Base-by-base conservation (phyloP, 768 basidiomycete species). In the Termitomyces sp. region DNA sequence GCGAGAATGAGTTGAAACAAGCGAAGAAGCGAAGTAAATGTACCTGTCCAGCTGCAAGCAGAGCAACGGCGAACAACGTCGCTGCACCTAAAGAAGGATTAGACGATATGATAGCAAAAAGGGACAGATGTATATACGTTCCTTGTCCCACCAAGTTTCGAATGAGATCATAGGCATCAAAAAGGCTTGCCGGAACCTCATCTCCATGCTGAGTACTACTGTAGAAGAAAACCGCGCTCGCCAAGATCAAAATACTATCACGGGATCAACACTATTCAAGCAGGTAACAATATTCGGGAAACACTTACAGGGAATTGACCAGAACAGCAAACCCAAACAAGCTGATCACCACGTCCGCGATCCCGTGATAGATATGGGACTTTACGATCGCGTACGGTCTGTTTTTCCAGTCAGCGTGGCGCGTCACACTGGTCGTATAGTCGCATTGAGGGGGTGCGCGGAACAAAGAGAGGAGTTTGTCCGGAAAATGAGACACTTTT, bases 241-340 rank as follows among this genome's bases (percentile, higher is more conserved):
- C 90, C 43, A 96, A 74, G 41, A 94, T 87, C 40, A 95, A 75
- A 60, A 96, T 94, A 59, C 89, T 91, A 56, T 13, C 8, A 54
- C 13, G 35, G 32, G 54, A 48, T 45, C 60, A 54, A 53, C 22
- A 55, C 26, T 33, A 5, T 33, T 5, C 18, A 36, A 44, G 44
- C 18, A 52, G 38, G 60, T 59, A 53, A 59, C 36, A 41, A 38
- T 45, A 24, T n/a, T 16, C 63, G 2, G 59, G 3, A 13, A 32
- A 72, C 84, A 56, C 57, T 26, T 62, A 88, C 90, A 90, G 67
- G 7, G 92, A 83, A 69, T 98, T 98, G 69, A 96, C 94, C 28
- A 92, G 73, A 18, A 96, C 84, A 0, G 95, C 94, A 66, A 96
- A 85, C 0, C 90, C 88, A 32, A 96, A 76, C 41, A 98, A 72